Evolutionary conservation across 352 stramenopile species (phyloP).

Genomic region (Pythium vanterpoolii): DNA sequence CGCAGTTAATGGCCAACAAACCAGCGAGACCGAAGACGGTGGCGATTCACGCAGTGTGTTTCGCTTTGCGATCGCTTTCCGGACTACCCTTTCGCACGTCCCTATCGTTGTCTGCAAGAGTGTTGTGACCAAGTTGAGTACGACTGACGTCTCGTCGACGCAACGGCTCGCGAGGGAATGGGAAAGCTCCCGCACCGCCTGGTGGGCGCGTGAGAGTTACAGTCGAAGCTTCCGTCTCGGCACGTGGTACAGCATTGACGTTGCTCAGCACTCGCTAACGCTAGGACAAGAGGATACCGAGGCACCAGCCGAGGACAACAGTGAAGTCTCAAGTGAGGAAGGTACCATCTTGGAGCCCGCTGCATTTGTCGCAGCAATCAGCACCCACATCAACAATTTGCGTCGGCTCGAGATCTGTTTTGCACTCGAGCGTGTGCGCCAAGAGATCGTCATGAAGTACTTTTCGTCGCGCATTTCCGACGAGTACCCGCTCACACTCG

Average conservation of each 20-base stretch:
- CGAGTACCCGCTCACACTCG: slow-evolving; percentile 32
- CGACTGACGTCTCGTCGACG: slow-evolving; percentile 32
- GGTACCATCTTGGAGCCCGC: slow-evolving; percentile 2
- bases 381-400: slow-evolving; percentile 35
- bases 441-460: slow-evolving; percentile 46
- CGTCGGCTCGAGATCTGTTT: slow-evolving; percentile 48
- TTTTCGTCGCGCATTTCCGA: slow-evolving; percentile 25
- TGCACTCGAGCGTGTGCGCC: slow-evolving; percentile 58
- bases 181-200: slow-evolving; percentile 47
- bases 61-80: slow-evolving; percentile 52
- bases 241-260: slow-evolving; percentile 57
- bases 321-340: neutral
- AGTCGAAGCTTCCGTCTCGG: slow-evolving; percentile 70
- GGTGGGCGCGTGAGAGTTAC: slow-evolving; percentile 80
- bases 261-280: neutral
- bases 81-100: slow-evolving; percentile 40
- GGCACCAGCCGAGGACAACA: neutral
- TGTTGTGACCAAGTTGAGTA: slow-evolving; percentile 61
- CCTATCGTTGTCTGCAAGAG: slow-evolving; percentile 69
- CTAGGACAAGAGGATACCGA: neutral
- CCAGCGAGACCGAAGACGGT: slow-evolving; percentile 32
- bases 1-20: slow-evolving; percentile 1
- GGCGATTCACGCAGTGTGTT: slow-evolving; percentile 54
- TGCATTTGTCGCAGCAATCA: slow-evolving; percentile 2
- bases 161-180: slow-evolving; percentile 52